A percentile compares a stretch with the other conserved stretches of the same genome.
Conservation (phyloP, 1,284 basidiomycete species). For the Salmacisia buchloeana region DNA sequence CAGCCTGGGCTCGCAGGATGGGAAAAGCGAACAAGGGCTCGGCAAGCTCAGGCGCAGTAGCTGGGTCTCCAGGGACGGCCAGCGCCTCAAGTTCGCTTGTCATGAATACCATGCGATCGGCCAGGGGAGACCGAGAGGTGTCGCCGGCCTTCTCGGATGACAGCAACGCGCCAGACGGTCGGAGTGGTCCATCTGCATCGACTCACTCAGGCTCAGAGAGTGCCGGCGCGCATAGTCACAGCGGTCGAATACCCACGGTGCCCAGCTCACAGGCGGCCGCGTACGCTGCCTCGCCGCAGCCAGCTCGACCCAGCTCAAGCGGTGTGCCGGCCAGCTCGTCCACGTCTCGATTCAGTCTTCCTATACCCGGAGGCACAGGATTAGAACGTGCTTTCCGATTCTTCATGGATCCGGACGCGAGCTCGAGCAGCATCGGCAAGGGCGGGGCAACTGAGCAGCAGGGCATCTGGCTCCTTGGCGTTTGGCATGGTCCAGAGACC, state of each 20-base stretch:
- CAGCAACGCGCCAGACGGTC: neutral
- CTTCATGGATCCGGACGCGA: constrained; percentile 29
- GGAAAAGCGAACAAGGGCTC: neutral
- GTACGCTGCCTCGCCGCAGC: neutral
- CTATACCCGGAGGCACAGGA: constrained; percentile 16
- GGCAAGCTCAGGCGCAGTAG: neutral
- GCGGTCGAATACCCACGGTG: neutral
- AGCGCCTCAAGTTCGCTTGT: neutral
- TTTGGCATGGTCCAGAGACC: constrained; percentile 40
- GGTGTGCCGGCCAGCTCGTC: neutral
- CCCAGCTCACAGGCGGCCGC: neutral
- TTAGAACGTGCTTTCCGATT: constrained; percentile 41
- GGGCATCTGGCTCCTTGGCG: constrained; percentile 41
- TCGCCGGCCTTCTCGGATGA: constrained; percentile 6
- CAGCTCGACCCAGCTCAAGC: neutral
- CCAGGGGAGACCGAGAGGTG: constrained; percentile 1
- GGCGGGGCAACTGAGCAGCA: constrained; percentile 17
- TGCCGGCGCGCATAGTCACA: neutral
- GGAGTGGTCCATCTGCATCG: neutral
- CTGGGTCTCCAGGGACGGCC: neutral
- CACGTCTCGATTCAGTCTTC: neutral
- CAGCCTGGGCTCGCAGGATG: neutral
- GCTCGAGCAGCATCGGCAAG: constrained; percentile 5
- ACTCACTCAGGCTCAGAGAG: constrained; percentile 2
- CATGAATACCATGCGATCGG: neutral